Base-by-base conservation (phyloP, 1,284 basidiomycete species). In the Calocybe gambosa region DNA sequence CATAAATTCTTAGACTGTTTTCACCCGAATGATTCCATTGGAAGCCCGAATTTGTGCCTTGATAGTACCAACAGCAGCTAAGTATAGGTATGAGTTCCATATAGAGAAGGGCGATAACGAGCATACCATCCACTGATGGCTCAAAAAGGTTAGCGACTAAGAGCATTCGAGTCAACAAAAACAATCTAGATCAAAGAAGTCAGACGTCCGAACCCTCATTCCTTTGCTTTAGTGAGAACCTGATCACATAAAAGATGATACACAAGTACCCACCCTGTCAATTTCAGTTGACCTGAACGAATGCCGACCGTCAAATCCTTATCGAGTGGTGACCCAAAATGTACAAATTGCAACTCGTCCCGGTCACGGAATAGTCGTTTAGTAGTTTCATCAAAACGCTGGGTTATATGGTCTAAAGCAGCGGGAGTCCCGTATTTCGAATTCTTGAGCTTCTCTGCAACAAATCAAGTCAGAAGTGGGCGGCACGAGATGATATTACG, bases 321-420 rank as follows among this genome's bases (percentile, higher is more conserved):
- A 59, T 88, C 85, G 2, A 86, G 68, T 0, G 84, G 84, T 0
- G 82, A 83, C n/a, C 85, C 85, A 56, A 89, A 88, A 0, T 71
- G 75, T 20, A 89, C 77, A 57, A 82, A 87, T 58, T 86, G 82
- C 19, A 75, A 54, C 12, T 85, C 81, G 34, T 74, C 74, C 54
- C 71, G 72, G 49, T 85, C 80, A 1, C 83, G 75, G 62, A 89
- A 88, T 0, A 86, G 63, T 28, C 85, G 75, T 59, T 89, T 89
- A 4, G 85, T 88, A 0, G 84, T 87, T 62, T 88, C 85, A 49
- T 89, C 86, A 58, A 88, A 89, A 10, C 77, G 74, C 53, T 80
- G 80, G 2, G 85, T 81, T 47, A 77, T 77, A 55, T 88, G 85
- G 45, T 88, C 85, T 9, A 88, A 64, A 3, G 80, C 69, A 55